These are phyloP conservation scores for Mycena belliarum DNA, from an alignment of 768 basidiomycete genomes.

Conservation along the genomic window DNA sequence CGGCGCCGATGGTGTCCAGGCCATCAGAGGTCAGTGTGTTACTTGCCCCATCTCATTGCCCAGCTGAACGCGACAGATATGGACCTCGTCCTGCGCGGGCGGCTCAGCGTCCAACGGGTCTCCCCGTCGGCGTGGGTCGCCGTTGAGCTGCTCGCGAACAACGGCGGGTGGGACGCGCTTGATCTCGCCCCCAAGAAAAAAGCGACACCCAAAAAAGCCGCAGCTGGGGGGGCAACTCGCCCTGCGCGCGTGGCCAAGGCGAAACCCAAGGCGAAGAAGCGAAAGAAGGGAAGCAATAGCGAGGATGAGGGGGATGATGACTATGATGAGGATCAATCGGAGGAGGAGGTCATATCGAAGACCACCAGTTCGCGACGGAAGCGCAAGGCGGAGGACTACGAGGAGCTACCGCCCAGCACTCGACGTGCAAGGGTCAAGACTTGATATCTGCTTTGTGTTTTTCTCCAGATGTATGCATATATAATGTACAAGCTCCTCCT, in stretches of 20 bases:
- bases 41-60: background rate
- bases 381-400: conserved; percentile 22
- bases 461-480: too few relatives aligned
- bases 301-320: conserved; percentile 24
- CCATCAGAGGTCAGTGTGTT: conserved; percentile 55
- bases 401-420: conserved; percentile 18
- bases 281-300: conserved; percentile 13
- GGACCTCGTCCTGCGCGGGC: conserved; percentile 77
- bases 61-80: conserved; percentile 48
- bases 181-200: conserved; percentile 38
- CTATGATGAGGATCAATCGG: conserved; percentile 9
- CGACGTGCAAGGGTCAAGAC: conserved; percentile 11
- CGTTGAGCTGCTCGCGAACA: conserved; percentile 59
- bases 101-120: conserved; percentile 88
- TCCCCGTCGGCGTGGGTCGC: conserved; percentile 63
- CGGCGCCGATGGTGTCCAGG: conserved; percentile 55
- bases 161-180: conserved; percentile 76
- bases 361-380: conserved; percentile 21
- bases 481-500: too few relatives aligned
- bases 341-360: conserved; percentile 20
- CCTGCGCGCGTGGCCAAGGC: conserved; percentile 9
- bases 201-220: conserved; percentile 21
- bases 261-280: conserved; percentile 20
- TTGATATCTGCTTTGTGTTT: too few relatives aligned
- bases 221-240: background rate